These are phyloP conservation scores for Sugiyamaella marilandica DNA, from an alignment of 805 yeast species.

Conservation along the genomic window DNA sequence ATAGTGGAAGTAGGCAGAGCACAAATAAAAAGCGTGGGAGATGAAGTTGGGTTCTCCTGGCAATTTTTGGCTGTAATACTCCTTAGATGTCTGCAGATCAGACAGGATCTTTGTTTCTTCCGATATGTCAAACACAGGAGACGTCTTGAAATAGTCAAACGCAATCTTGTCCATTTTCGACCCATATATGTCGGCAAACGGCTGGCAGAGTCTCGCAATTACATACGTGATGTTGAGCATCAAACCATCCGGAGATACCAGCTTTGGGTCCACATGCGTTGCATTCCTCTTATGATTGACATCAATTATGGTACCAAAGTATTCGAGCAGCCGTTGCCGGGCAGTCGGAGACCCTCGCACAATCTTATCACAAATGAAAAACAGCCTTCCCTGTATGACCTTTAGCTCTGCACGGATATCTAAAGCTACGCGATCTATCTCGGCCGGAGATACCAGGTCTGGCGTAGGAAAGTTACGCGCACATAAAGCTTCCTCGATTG, in stretches of 20 bases:
- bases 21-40: constrained; percentile 81
- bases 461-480: constrained; percentile 22
- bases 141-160: constrained; percentile 57
- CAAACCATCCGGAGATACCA: constrained; percentile 71
- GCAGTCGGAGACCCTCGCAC: constrained; percentile 68
- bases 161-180: constrained; percentile 75
- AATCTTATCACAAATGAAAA: constrained; percentile 64
- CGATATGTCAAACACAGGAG: constrained; percentile 49
- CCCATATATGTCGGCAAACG: constrained; percentile 67
- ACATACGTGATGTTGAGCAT: constrained; percentile 72
- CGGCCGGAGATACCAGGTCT: constrained; percentile 16
- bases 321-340: constrained; percentile 58
- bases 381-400: constrained; percentile 50
- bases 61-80: constrained; percentile 42
- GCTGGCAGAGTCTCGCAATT: constrained; percentile 68
- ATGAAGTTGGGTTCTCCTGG: constrained; percentile 57
- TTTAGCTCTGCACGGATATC: constrained; percentile 26
- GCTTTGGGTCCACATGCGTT: constrained; percentile 56
- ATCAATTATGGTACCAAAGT: constrained; percentile 71
- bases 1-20: constrained; percentile 75
- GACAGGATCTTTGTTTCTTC: constrained; percentile 85
- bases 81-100: constrained; percentile 63
- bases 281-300: constrained; percentile 67
- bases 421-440: constrained; percentile 13
- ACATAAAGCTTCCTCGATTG: constrained; percentile 41